Evolutionary conservation across 1,284 basidiomycete genomes (phyloP).

Genomic region (Puccinia novopanici): DNA sequence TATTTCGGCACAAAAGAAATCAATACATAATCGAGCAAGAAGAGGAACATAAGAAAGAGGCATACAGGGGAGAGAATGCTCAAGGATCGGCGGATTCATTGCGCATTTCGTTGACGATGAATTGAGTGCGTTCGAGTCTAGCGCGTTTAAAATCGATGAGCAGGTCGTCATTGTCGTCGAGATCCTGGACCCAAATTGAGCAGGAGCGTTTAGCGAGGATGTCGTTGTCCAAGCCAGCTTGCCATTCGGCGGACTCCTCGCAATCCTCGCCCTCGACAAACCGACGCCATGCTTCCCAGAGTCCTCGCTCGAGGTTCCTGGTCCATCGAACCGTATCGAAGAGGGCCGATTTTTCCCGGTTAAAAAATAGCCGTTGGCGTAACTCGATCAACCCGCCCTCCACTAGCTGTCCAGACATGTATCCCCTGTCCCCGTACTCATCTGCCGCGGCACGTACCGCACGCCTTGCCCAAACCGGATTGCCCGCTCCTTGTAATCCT

Average conservation of each 20-base stretch:
- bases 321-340: conserved; percentile 68
- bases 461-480: conserved; percentile 63
- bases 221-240: conserved; percentile 22
- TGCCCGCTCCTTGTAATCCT: conserved; percentile 66
- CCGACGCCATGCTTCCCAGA: conserved; percentile 65
- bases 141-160: background rate
- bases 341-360: conserved; percentile 63
- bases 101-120: background rate
- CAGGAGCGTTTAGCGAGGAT: background rate
- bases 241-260: conserved; percentile 61
- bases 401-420: conserved; percentile 49
- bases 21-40: background rate
- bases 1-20: background rate
- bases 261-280: conserved; percentile 66
- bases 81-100: conserved; percentile 3
- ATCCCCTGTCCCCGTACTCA: conserved; percentile 53
- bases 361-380: conserved; percentile 64
- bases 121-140: conserved; percentile 12
- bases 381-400: conserved; percentile 62
- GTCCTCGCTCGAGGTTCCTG: conserved; percentile 65
- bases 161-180: background rate
- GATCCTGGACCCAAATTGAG: conserved; percentile 47
- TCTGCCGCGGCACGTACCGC: conserved; percentile 58
- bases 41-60: background rate
- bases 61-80: conserved; percentile 1